Conservation (phyloP, 495 filamentous ascomycete species). For the Jackrogersella minutella region DNA sequence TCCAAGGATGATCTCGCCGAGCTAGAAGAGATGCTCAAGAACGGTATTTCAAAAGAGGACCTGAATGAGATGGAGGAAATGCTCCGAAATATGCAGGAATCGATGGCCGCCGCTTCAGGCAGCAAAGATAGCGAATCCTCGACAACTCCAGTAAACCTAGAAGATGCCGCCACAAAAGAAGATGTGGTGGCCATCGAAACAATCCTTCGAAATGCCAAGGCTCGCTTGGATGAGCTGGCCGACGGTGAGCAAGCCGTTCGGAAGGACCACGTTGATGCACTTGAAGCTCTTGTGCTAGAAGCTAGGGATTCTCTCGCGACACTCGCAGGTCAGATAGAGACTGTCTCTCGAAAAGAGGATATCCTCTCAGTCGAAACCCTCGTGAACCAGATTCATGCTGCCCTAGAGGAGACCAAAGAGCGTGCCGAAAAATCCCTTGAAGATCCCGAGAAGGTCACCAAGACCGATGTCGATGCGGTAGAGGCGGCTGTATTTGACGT, state of each 20-base stretch:
- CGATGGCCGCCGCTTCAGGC: constrained; percentile 42
- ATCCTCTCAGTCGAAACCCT: constrained; percentile 76
- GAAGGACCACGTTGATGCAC: constrained; percentile 76
- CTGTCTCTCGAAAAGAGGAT: constrained; percentile 76
- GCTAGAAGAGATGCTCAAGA: constrained; percentile 51
- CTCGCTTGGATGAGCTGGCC: constrained; percentile 77
- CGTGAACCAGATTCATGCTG: constrained; percentile 74
- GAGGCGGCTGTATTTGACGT: constrained; percentile 81
- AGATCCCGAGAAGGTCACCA: constrained; percentile 71
- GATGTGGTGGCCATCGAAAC: constrained; percentile 90
- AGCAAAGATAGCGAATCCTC: constrained; percentile 32
- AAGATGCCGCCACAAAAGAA: constrained; percentile 65
- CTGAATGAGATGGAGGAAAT: constrained; percentile 65
- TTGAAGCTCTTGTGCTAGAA: constrained; percentile 75
- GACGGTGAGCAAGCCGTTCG: constrained; percentile 70
- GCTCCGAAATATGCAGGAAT: constrained; percentile 48
- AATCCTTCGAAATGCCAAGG: constrained; percentile 83
- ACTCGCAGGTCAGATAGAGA: constrained; percentile 65
- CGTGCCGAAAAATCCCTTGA: constrained; percentile 68
- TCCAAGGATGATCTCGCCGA: constrained; percentile 55
- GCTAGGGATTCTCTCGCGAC: constrained; percentile 73
- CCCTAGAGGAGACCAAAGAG: constrained; percentile 80
- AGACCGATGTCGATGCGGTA: constrained; percentile 79
- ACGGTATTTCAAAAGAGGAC: constrained; percentile 63
- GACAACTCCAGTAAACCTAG: constrained; percentile 38